A percentile compares a stretch with the other conserved stretches of the same genome.
Conservation (phyloP, 768 basidiomycete species). For the Leccinum barrowsii region DNA sequence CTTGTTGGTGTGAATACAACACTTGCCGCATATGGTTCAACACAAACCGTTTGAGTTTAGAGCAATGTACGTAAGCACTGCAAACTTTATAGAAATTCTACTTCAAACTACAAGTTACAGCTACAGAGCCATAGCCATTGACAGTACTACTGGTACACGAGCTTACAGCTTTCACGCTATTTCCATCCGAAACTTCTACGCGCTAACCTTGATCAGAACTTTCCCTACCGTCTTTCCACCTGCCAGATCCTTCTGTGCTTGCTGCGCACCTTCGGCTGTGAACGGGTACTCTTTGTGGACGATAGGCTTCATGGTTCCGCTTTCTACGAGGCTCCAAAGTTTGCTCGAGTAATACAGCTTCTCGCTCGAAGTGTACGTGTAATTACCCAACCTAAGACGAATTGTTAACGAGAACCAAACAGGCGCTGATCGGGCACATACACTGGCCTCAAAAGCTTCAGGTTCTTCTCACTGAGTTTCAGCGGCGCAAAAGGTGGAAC, state of each 20-base stretch:
- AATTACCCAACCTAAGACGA: constrained; percentile 59
- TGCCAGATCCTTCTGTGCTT: constrained; percentile 76
- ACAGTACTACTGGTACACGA: neutral
- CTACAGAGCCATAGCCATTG: neutral
- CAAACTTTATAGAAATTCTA: neutral
- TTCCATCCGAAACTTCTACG: constrained; percentile 4
- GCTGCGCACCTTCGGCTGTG: constrained; percentile 69
- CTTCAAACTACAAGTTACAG: neutral
- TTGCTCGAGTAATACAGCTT: constrained; percentile 58
- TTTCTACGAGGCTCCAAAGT: constrained; percentile 58
- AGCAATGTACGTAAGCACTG: neutral
- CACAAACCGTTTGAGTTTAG: neutral
- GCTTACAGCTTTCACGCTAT: neutral
- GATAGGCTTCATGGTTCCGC: constrained; percentile 60
- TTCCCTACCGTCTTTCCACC: constrained; percentile 83
- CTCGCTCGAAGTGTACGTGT: constrained; percentile 73
- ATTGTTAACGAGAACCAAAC: constrained; percentile 1
- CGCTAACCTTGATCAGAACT: constrained; percentile 67
- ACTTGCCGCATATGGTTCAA: constrained; percentile 11
- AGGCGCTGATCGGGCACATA: constrained; percentile 30
- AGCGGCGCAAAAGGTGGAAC: constrained; percentile 73
- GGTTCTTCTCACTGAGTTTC: constrained; percentile 75
- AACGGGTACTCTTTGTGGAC: constrained; percentile 81
- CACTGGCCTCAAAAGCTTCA: constrained; percentile 77
- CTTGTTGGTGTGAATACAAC: constrained; percentile 24